phyloP scores from a whole-genome alignment of 179 eudicot genomes.

The Spergularia azorica region DNA sequence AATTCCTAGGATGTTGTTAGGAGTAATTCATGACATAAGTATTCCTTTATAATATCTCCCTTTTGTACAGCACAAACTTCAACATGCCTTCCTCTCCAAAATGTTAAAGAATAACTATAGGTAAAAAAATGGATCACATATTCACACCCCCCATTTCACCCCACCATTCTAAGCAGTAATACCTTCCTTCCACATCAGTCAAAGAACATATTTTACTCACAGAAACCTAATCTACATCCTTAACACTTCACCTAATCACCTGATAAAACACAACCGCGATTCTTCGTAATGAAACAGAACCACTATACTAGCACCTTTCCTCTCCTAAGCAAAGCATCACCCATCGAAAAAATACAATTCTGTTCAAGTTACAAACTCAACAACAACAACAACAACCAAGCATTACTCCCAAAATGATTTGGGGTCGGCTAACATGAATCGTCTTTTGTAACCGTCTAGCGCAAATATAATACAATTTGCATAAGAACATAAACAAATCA shows the following conservation, averaged over 20 bases:
- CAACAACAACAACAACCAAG: too few relatives aligned
- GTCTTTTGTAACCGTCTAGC: too few relatives aligned
- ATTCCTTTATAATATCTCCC: neutral
- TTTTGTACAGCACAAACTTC: neutral
- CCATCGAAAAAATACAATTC: neutral
- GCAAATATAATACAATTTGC: too few relatives aligned
- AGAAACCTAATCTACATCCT: neutral
- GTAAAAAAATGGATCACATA: slow-evolving; percentile 9
- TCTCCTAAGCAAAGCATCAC: neutral
- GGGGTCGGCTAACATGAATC: too few relatives aligned
- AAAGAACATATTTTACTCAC: slow-evolving; percentile 1
- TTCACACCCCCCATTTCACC: slow-evolving; percentile 9
- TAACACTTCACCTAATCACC: neutral
- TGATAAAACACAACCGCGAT: neutral
- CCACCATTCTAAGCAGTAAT: slow-evolving; percentile 12
- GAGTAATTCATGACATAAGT: too few relatives aligned
- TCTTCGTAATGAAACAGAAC: neutral
- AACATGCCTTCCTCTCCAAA: slow-evolving; percentile 3
- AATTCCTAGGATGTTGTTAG: too few relatives aligned
- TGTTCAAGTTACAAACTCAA: too few relatives aligned
- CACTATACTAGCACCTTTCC: neutral
- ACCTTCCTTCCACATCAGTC: slow-evolving; percentile 22
- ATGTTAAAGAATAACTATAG: neutral
- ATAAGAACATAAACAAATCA: too few relatives aligned
- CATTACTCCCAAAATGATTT: too few relatives aligned